phyloP scores from a whole-genome alignment of 257 asterid species.

The Penstemon barbatus region DNA sequence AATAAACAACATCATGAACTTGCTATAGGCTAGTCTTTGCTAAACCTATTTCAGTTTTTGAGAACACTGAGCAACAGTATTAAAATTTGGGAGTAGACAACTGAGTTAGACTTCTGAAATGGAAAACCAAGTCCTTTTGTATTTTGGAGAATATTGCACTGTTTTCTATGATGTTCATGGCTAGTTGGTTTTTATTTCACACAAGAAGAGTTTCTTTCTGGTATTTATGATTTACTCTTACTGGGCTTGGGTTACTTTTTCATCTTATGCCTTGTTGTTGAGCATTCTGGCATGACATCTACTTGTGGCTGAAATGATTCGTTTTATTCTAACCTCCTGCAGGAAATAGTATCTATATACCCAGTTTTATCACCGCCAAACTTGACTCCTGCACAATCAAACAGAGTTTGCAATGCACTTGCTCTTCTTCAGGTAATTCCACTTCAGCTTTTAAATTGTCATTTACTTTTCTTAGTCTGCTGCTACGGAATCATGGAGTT shows the following conservation, averaged over 20 bases:
- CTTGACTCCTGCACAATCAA: conserved; percentile 87
- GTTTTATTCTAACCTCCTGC: conserved; percentile 31
- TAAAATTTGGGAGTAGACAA: background rate
- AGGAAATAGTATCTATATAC: conserved; percentile 95
- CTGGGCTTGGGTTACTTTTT: conserved; percentile 13
- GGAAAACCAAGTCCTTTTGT: background rate
- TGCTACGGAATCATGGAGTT: no score
- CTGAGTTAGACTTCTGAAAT: background rate
- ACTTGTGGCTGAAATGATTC: conserved; percentile 5
- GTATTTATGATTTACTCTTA: conserved; percentile 2
- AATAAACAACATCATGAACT: no score
- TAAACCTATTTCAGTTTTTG: no score
- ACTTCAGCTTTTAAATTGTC: no score
- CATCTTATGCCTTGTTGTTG: conserved; percentile 16
- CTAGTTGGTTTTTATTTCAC: background rate
- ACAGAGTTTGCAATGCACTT: conserved; percentile 96
- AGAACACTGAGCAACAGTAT: no score
- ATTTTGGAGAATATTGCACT: background rate
- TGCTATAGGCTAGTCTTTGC: no score
- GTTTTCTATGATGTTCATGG: background rate
- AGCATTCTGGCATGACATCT: conserved; percentile 14
- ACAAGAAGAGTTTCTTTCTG: background rate
- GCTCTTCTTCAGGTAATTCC: conserved; percentile 86
- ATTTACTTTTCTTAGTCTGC: no score
- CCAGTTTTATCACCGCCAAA: conserved; percentile 96